phyloP scores from a whole-genome alignment of 768 basidiomycete genomes.

The Mycena filopes region DNA sequence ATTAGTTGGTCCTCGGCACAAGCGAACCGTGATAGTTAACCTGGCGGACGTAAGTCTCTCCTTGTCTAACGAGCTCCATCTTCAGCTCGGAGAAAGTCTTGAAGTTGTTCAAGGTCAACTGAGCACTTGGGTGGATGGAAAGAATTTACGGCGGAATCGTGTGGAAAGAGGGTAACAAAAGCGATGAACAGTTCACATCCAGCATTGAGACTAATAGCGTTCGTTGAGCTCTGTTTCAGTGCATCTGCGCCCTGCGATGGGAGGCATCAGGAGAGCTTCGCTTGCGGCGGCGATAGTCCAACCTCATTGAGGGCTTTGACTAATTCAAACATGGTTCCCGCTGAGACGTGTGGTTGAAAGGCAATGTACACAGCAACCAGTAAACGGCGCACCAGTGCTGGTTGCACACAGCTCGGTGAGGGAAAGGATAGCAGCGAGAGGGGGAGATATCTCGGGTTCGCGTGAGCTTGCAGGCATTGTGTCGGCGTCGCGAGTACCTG shows the following conservation, averaged over 20 bases:
- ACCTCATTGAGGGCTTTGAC: conserved; percentile 80
- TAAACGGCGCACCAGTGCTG: conserved; percentile 80
- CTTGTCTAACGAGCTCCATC: conserved; percentile 83
- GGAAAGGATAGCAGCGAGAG: conserved; percentile 89
- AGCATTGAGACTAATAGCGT: conserved; percentile 87
- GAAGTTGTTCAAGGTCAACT: conserved; percentile 14
- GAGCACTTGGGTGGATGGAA: conserved; percentile 9
- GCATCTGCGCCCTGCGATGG: conserved; percentile 60
- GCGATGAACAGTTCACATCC: conserved; percentile 92
- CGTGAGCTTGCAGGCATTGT: not conserved
- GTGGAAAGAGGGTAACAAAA: conserved; percentile 86
- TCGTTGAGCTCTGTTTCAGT: conserved; percentile 71
- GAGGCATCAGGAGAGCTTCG: not conserved
- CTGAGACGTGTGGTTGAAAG: conserved; percentile 49
- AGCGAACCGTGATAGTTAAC: not conserved
- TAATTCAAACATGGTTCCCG: conserved; percentile 94
- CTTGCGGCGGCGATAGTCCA: not conserved
- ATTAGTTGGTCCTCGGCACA: not conserved
- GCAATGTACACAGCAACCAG: conserved; percentile 4
- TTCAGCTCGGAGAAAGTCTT: conserved; percentile 90
- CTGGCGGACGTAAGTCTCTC: conserved; percentile 68
- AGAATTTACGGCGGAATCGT: conserved; percentile 77
- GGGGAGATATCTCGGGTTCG: conserved; percentile 72
- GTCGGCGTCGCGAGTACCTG: conserved; percentile 57
- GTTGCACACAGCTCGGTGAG: conserved; percentile 84